Base-by-base conservation (phyloP, 1,139 yeast genomes). In the Geotrichum klebahnii region DNA sequence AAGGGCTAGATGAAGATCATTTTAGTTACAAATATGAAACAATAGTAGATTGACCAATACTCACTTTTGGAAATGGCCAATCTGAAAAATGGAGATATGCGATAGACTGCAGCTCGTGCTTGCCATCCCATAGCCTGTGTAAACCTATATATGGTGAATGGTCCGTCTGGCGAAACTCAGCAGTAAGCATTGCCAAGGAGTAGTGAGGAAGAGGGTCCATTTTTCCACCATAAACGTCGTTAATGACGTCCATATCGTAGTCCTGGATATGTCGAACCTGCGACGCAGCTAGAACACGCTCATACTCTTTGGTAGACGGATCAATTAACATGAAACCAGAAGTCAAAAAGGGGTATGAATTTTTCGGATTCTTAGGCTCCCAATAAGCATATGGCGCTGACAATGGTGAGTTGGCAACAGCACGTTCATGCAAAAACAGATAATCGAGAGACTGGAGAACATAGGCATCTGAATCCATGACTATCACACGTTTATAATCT, bases 181-280 rank as follows among this genome's bases (percentile, higher is more conserved):
- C 80, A 0, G 79, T 71, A 20, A 76, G 60, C 3, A 76, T 71
- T 2, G 77, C 78, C 55, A 77, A 76, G 2, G 69, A 67, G 23
- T 68, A 61, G 58, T 76, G 80, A 2, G 80, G 79, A 32, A 77
- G 56, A 1, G 76, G 60, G 0, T 73, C 71, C 10, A 46, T 44
- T 5, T 31, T 31, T 12, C 67, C 55, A 44, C 66, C 59, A 51
- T 72, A 59, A 35, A 63, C 69, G 49, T 67, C 68, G 61, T 77
- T 78, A 39, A 77, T 58, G 3, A 77, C 61, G 48, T 78, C 81
- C 80, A 76, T 75, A 55, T 77, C 81, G 54, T 71, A 76, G 43
- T 42, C 47, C 17, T 29, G 29, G 19, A 36, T 39, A 26, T 31
- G 46, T 4, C 51, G 36, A 17, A 36, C 35, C 36, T 43, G 47